Evolutionary conservation across 805 yeast species (phyloP).

Genomic region (Maudiozyma bulderi): DNA sequence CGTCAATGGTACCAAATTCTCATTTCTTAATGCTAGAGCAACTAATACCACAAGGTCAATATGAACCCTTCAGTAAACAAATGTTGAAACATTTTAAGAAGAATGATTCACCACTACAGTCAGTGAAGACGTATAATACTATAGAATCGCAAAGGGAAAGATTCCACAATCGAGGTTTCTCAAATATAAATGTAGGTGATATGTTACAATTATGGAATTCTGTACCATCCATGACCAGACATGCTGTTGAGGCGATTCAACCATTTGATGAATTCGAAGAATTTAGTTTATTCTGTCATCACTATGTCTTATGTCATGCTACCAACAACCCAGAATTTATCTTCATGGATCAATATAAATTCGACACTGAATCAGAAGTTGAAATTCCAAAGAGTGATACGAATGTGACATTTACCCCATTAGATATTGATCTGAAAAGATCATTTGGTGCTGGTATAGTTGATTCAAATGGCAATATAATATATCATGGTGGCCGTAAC

Average conservation of each 20-base stretch:
- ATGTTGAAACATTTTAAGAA: constrained; percentile 66
- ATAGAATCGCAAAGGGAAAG: constrained; percentile 40
- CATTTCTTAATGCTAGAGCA: constrained; percentile 67
- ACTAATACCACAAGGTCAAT: constrained; percentile 50
- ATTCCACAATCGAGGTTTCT: constrained; percentile 39
- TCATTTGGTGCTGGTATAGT: constrained; percentile 18
- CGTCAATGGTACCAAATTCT: constrained; percentile 36
- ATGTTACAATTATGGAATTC: constrained; percentile 52
- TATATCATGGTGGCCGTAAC: constrained; percentile 32
- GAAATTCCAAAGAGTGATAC: not conserved
- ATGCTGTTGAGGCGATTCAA: constrained; percentile 42
- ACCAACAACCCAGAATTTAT: constrained; percentile 29
- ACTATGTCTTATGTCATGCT: constrained; percentile 61
- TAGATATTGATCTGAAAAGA: constrained; percentile 8
- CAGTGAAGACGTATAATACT: constrained; percentile 50
- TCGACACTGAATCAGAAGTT: not conserved
- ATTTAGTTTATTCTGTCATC: constrained; percentile 64
- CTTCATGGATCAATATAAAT: constrained; percentile 3
- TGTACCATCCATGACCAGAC: constrained; percentile 32
- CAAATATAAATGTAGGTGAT: constrained; percentile 41
- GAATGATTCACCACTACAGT: constrained; percentile 57
- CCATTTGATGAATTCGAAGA: constrained; percentile 82
- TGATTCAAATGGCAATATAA: constrained; percentile 6
- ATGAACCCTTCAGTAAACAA: constrained; percentile 61
- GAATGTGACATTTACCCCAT: not conserved